Conservation (phyloP, 1,284 basidiomycete species). For the Sanguinoderma infundibulare region DNA sequence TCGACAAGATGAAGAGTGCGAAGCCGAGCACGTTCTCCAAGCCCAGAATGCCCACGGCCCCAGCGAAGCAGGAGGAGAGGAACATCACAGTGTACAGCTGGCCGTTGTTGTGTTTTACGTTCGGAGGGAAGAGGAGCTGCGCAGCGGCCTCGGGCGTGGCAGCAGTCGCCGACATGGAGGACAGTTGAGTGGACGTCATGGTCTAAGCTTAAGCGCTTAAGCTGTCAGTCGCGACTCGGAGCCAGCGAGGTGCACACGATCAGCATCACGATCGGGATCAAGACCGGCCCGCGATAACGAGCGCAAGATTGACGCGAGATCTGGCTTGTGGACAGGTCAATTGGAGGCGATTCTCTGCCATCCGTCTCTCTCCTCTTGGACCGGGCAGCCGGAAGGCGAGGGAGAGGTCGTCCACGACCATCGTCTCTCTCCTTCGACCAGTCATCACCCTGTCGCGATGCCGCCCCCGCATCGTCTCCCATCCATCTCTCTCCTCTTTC, state of each 20-base stretch:
- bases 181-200: constrained; percentile 17
- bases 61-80: constrained; percentile 81
- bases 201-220: constrained; percentile 7
- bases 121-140: constrained; percentile 72
- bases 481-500: constrained; percentile 10
- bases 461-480: constrained; percentile 1
- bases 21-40: constrained; percentile 85
- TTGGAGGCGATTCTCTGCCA: too few species aligned
- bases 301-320: too few species aligned
- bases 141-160: constrained; percentile 49
- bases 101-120: constrained; percentile 71
- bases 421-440: too few species aligned
- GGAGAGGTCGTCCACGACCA: background rate
- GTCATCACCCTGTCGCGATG: too few species aligned
- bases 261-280: too few species aligned
- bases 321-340: too few species aligned
- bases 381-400: too few species aligned
- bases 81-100: constrained; percentile 69
- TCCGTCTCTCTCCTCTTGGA: too few species aligned
- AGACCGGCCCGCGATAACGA: too few species aligned
- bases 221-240: background rate
- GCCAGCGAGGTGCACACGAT: background rate
- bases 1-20: constrained; percentile 72
- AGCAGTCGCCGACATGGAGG: constrained; percentile 29
- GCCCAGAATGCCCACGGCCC: constrained; percentile 86